A percentile compares a stretch with the other conserved stretches of the same genome.
phyloP scores from a whole-genome alignment of 2,329 filamentous ascomycete genomes.

The Aspergillus felis region DNA sequence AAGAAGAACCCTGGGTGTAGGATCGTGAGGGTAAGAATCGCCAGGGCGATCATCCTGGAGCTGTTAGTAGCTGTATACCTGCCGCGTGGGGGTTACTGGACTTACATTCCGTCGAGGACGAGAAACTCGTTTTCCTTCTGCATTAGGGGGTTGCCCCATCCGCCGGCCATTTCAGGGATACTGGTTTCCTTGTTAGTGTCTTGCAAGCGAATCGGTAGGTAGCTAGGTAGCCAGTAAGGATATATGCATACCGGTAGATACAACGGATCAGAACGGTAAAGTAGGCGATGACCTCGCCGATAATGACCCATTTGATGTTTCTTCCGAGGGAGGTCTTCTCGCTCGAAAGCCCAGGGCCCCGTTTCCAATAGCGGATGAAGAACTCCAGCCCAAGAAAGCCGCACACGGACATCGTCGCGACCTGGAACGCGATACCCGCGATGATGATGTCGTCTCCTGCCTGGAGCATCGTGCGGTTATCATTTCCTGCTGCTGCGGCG shows the following conservation, averaged over 20 bases:
- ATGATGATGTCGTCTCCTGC: conserved; percentile 55
- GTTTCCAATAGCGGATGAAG: conserved; percentile 36
- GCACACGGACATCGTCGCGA: conserved; percentile 46
- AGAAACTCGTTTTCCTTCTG: conserved; percentile 46
- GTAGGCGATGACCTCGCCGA: conserved; percentile 34
- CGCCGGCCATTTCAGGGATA: conserved; percentile 49
- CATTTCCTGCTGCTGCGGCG: conserved; percentile 48
- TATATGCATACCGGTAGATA: conserved; percentile 38
- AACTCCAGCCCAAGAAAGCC: conserved; percentile 39
- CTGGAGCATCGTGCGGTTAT: conserved; percentile 35
- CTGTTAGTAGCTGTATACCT: conserved; percentile 4
- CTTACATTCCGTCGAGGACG: conserved; percentile 47
- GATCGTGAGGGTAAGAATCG: conserved; percentile 38
- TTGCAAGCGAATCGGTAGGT: background rate
- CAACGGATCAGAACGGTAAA: conserved; percentile 40
- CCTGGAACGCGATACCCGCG: conserved; percentile 55
- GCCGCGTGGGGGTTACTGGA: background rate
- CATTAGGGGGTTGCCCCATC: conserved; percentile 48
- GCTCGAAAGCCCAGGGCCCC: conserved; percentile 20
- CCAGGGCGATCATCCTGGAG: conserved; percentile 44
- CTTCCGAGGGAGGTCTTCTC: conserved; percentile 23
- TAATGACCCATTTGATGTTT: conserved; percentile 24
- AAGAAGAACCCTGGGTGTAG: conserved; percentile 47
- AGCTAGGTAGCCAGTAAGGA: background rate
- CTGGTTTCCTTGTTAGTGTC: conserved; percentile 21